Base-by-base conservation (phyloP, 2,329 filamentous ascomycete genomes). In the Verticillium tricorpus region DNA sequence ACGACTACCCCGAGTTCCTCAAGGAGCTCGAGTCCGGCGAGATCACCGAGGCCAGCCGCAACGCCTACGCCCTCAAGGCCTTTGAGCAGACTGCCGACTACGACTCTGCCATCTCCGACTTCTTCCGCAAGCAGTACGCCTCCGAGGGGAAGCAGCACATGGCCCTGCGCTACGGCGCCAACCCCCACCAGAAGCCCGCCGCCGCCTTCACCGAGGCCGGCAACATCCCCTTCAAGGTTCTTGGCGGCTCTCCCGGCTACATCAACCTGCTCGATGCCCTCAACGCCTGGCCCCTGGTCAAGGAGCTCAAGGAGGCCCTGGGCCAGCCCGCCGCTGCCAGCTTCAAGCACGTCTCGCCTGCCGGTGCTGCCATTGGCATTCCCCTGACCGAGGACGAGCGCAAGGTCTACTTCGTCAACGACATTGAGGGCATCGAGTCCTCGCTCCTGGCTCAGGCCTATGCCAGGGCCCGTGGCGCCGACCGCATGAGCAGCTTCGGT, bases 1-100 rank as follows among this genome's bases (percentile, higher is more conserved):
- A 84, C 64, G 94, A 99, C 80, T 99, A 99, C 78, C 87, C 93
- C 65, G 91, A 92, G 76, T 98, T 99, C 82, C 84, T 99, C 61
- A 88, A 89, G 74, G 93, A 97, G 81, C 86, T 99, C 34, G 89
- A 93, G 77, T 82, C 89, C 67, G 94, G 93, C 65, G 91, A 94
- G 75, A 89, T 99, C 71, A 88, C 90, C 60, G 91, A 96, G 74
- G 82, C 86, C 64, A 96, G 88, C 82, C 89, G 93, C 69, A 93
- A 96, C 76, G 82, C 87, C 62, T 97, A 97, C 74, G 94, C 95
- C 31, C 86, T 98, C 71, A 99, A 99, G 85, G 95, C 95, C 17
- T 99, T 99, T 73, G 92, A 97, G 80, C 95, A 98, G 79, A 99
- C 95, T 45, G 93, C 95, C 67, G 93, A 97, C 76, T 99, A 99